Conservation (phyloP, 1,139 yeast genomes). For the Suhomyces terraborum region DNA sequence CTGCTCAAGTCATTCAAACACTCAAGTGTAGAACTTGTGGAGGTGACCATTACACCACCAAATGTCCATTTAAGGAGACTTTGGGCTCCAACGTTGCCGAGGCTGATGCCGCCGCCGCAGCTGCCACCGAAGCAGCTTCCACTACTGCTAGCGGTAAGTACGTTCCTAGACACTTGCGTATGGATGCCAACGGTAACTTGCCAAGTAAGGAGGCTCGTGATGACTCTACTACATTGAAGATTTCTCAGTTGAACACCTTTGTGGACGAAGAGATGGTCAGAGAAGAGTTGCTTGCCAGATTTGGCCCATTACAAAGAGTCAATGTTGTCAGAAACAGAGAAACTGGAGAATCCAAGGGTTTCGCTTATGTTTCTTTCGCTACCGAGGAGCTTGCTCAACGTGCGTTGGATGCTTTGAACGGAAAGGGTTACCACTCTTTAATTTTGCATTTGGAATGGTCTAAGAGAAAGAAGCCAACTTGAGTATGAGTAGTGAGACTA, state of each 20-base stretch:
- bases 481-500: constrained; percentile 4
- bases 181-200: constrained; percentile 58
- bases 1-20: constrained; percentile 31
- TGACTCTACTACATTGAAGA: constrained; percentile 85
- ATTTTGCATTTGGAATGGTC: constrained; percentile 79
- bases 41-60: constrained; percentile 90
- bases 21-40: constrained; percentile 88
- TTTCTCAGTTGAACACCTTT: constrained; percentile 85
- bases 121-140: constrained; percentile 35
- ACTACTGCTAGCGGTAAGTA: constrained; percentile 49
- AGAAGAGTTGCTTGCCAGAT: constrained; percentile 66
- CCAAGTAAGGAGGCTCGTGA: constrained; percentile 64
- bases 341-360: constrained; percentile 93
- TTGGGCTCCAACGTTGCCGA: constrained; percentile 57
- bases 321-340: constrained; percentile 88
- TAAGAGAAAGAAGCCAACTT: constrained; percentile 29
- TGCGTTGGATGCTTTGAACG: constrained; percentile 79
- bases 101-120: constrained; percentile 33
- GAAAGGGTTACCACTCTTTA: constrained; percentile 90
- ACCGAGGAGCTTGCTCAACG: constrained; percentile 69
- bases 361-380: constrained; percentile 91
- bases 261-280: constrained; percentile 84
- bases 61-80: constrained; percentile 95
- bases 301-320: constrained; percentile 78
- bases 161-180: constrained; percentile 80